phyloP scores from a whole-genome alignment of 306 rosid species.

The Rubus parviflorus region DNA sequence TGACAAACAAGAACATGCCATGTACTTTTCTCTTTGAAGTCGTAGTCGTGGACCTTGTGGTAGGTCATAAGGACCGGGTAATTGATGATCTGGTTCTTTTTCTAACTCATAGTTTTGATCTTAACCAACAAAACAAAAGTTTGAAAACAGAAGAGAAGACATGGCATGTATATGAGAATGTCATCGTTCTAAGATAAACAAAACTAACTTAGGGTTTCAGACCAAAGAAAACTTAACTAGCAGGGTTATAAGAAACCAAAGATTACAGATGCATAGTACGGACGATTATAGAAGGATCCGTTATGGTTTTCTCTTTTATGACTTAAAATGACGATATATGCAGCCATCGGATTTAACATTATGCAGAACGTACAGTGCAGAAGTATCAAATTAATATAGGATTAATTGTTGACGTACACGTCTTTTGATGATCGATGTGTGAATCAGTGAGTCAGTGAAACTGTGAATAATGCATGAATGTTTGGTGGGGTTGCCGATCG shows the following conservation, averaged over 20 bases:
- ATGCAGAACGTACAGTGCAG: not conserved
- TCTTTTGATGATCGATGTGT: conserved; percentile 25
- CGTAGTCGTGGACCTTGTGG: not conserved
- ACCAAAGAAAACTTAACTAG: not conserved
- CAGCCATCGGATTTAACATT: not conserved
- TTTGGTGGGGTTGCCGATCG: conserved; percentile 20
- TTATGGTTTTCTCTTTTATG: not conserved
- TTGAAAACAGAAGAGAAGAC: no score
- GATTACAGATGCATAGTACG: not conserved
- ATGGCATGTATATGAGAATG: no score
- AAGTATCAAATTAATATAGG: not conserved
- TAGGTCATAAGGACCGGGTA: not conserved
- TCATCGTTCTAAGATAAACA: no score
- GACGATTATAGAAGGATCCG: not conserved
- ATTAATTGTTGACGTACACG: conserved; percentile 14
- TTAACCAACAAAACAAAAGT: not conserved
- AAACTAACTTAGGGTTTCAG: not conserved
- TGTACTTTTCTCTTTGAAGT: not conserved
- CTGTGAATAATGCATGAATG: not conserved
- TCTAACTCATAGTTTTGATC: no score
- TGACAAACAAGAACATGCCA: conserved; percentile 11
- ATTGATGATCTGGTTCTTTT: no score
- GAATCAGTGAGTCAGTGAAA: conserved; percentile 16
- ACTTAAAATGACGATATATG: not conserved
- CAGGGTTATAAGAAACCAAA: not conserved